phyloP scores from a whole-genome alignment of 2,329 filamentous ascomycete genomes.

The Penicillium sp. region DNA sequence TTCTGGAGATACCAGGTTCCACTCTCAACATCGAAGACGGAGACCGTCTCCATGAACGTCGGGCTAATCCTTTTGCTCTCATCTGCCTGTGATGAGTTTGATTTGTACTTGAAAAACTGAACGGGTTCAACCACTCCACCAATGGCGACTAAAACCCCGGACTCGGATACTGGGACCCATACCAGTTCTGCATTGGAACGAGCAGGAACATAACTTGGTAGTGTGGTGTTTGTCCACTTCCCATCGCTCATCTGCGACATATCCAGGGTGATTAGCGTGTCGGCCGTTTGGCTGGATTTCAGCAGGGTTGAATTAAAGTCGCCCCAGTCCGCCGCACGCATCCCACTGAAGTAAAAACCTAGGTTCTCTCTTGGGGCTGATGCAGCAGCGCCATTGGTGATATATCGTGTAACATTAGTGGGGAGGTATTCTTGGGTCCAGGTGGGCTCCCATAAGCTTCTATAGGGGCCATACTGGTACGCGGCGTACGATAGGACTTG shows the following conservation, averaged over 20 bases:
- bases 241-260: slow-evolving; percentile 52
- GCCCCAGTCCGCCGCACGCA: slow-evolving; percentile 53
- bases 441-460: slow-evolving; percentile 30
- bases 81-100: slow-evolving; percentile 7
- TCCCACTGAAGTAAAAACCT: slow-evolving; percentile 69
- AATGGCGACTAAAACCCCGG: slow-evolving; percentile 39
- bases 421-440: slow-evolving; percentile 47
- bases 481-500: slow-evolving; percentile 52
- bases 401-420: slow-evolving; percentile 55
- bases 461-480: slow-evolving; percentile 50
- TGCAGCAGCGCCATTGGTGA: slow-evolving; percentile 63
- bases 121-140: slow-evolving; percentile 37
- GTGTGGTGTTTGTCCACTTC: slow-evolving; percentile 57
- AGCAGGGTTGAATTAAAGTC: slow-evolving; percentile 44
- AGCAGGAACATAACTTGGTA: slow-evolving; percentile 51
- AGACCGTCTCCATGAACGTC: slow-evolving; percentile 38
- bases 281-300: slow-evolving; percentile 46
- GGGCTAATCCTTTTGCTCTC: slow-evolving; percentile 23
- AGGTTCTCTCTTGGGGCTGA: slow-evolving; percentile 68
- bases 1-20: slow-evolving; percentile 42
- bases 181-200: slow-evolving; percentile 65
- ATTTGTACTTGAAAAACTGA: slow-evolving; percentile 9
- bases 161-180: slow-evolving; percentile 52
- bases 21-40: slow-evolving; percentile 40
- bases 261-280: slow-evolving; percentile 61